A percentile compares a stretch with the other conserved stretches of the same genome.
Evolutionary conservation across 148 eudicot genomes (phyloP).

Genomic region (Drosera capensis): DNA sequence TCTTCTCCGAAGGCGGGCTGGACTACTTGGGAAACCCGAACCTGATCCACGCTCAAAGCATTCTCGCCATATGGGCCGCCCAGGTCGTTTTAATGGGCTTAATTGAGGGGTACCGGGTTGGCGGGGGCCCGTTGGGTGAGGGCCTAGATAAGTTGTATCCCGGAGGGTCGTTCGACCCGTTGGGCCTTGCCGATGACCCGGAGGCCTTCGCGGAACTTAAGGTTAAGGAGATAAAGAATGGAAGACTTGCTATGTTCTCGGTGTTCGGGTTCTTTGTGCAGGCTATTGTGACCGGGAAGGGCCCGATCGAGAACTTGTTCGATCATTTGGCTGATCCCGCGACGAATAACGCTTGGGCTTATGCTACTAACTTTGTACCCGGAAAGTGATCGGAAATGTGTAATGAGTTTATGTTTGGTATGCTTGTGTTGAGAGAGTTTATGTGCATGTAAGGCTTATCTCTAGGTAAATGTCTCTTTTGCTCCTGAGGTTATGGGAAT

Average conservation of each 20-base stretch:
- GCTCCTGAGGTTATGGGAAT: no score
- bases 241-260: conserved; percentile 48
- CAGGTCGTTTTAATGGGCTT: conserved; percentile 53
- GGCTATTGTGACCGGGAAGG: conserved; percentile 57
- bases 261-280: conserved; percentile 58
- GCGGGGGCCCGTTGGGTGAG: conserved; percentile 55
- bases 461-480: no score
- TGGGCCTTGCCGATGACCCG: conserved; percentile 48
- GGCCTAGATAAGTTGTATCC: conserved; percentile 46
- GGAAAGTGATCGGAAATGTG: conserved; percentile 18
- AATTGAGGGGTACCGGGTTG: conserved; percentile 46
- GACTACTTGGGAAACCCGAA: conserved; percentile 55
- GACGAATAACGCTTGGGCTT: conserved; percentile 50
- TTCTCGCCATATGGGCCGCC: conserved; percentile 39
- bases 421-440: no score
- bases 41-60: conserved; percentile 50
- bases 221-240: conserved; percentile 56
- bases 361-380: conserved; percentile 44
- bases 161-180: conserved; percentile 50
- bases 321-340: conserved; percentile 51
- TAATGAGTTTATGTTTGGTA: no score
- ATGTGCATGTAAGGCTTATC: no score
- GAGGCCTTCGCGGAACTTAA: conserved; percentile 47
- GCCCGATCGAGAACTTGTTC: conserved; percentile 39
- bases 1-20: conserved; percentile 47